Evolutionary conservation across 768 basidiomycete species (phyloP), one percentile per base, ranked within the genome.

Genomic region (Russula sp.): DNA sequence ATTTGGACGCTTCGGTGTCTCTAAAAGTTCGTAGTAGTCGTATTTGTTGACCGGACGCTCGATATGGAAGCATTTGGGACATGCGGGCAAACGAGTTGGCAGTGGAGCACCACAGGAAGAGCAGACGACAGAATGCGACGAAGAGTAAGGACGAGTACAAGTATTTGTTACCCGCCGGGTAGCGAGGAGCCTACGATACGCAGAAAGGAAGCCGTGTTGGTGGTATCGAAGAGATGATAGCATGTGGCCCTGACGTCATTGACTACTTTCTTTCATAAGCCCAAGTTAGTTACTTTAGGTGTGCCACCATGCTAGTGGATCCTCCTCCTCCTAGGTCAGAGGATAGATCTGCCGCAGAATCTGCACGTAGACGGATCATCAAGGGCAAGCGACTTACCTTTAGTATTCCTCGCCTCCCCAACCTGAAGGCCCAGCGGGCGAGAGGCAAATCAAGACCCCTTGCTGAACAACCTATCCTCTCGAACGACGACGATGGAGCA

Each of bases 11-110:
- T 80, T 77, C 0, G 85, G 77, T 44, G 91, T 74, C 32, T 80
- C 84, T 57, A 96, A 81, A 47, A 94, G 73, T 44, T 86, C 83
- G 72, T 91, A 85, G 71, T 86, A 85, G 14, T 83, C 78, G 60
- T 81, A 74, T 20, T 80, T 75, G 8, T 77, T 69, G 1, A 78
- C 75, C 14, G 93, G 70, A 11, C 78, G 76, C 18, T 82, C 79
- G 57, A 95, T 88, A 59, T 79, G 79, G 69, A 80, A 80, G 75
- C 93, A 96, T n/a, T 75, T 77, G 13, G 77, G 76, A 72, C 93
- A 96, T 22, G 88, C 91, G 0, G 91, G 90, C 49, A 91, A 75
- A 42, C 81, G 73, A 6, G 87, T 84, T 5, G 85, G 79, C 6
- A 94, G 76, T 7, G 77, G 76, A 10, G 77, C 67, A 1, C 79